A percentile compares a stretch with the other conserved stretches of the same genome.
phyloP scores from a whole-genome alignment of 1,284 basidiomycete genomes.

The Microbotryum scabiosae region DNA sequence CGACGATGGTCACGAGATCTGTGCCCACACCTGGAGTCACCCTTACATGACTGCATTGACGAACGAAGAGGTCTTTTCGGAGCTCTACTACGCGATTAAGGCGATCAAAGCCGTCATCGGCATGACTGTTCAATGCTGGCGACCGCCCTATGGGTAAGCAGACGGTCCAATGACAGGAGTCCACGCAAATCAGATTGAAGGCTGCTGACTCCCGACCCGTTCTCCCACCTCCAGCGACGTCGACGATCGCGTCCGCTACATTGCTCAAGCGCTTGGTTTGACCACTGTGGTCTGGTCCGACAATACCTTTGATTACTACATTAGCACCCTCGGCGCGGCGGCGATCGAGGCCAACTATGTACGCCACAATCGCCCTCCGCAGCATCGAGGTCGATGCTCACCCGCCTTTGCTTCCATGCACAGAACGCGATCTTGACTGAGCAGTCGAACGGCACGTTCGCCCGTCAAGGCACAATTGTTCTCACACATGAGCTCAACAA shows the following conservation, averaged over 20 bases:
- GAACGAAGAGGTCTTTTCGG: slow-evolving; percentile 48
- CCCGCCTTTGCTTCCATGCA: background rate
- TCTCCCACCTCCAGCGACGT: slow-evolving; percentile 40
- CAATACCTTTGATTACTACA: slow-evolving; percentile 37
- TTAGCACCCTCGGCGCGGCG: slow-evolving; percentile 3
- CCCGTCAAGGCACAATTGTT: slow-evolving; percentile 41
- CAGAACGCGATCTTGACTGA: slow-evolving; percentile 37
- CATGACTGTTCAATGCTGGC: slow-evolving; percentile 40
- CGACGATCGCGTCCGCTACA: slow-evolving; percentile 49
- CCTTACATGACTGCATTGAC: slow-evolving; percentile 44
- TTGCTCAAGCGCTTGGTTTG: slow-evolving; percentile 46
- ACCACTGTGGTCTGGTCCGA: slow-evolving; percentile 47
- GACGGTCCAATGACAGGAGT: background rate
- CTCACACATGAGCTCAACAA: slow-evolving; percentile 46
- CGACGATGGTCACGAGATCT: slow-evolving; percentile 42
- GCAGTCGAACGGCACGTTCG: slow-evolving; percentile 40
- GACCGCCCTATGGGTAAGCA: slow-evolving; percentile 45
- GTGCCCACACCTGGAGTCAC: slow-evolving; percentile 42
- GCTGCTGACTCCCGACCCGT: background rate
- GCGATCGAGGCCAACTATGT: slow-evolving; percentile 44
- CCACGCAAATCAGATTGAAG: background rate
- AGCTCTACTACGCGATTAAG: slow-evolving; percentile 49
- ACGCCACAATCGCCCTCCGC: slow-evolving; percentile 20
- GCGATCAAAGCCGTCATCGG: slow-evolving; percentile 47
- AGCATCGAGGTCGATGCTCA: background rate